Evolutionary conservation across 1,284 basidiomycete genomes (phyloP).

Genomic region (Pseudozyma thailandica): DNA sequence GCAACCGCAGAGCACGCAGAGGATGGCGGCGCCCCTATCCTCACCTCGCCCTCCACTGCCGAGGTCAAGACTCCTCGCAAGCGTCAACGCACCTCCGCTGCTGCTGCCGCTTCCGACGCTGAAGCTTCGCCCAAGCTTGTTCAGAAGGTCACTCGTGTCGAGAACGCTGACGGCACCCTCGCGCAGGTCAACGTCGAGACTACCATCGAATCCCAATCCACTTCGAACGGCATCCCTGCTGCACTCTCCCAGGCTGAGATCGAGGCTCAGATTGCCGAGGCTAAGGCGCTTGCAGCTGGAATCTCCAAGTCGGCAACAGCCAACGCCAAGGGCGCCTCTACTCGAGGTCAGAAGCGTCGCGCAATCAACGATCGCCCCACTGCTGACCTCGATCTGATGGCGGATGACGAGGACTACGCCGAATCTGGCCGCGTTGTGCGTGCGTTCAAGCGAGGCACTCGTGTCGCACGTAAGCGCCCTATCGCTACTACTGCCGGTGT

Average conservation of each 20-base stretch:
- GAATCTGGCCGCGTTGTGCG: constrained; percentile 43
- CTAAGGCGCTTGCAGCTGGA: constrained; percentile 59
- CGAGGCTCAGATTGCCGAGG: constrained; percentile 61
- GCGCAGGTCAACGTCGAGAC: constrained; percentile 47
- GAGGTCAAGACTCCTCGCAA: constrained; percentile 48
- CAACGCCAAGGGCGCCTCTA: constrained; percentile 13
- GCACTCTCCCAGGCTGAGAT: constrained; percentile 58
- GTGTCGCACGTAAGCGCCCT: constrained; percentile 52
- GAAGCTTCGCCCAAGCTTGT: constrained; percentile 44
- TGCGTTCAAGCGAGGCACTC: constrained; percentile 48
- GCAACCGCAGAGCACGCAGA: constrained; percentile 78
- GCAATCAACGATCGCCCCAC: constrained; percentile 58
- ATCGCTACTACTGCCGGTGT: constrained; percentile 59
- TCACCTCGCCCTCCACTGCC: constrained; percentile 40
- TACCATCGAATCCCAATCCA: constrained; percentile 31
- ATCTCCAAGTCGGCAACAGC: constrained; percentile 44
- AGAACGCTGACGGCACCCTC: constrained; percentile 38
- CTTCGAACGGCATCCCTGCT: constrained; percentile 24
- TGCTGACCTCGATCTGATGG: constrained; percentile 36
- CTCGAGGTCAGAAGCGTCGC: constrained; percentile 53
- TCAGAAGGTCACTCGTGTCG: constrained; percentile 35
- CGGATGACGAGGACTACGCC: constrained; percentile 55
- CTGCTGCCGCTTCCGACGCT: constrained; percentile 29
- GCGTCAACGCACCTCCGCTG: constrained; percentile 37
- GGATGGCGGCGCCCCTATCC: constrained; percentile 51